Evolutionary conservation across 1,284 basidiomycete genomes (phyloP).

Genomic region (Moesziomyces sp.): DNA sequence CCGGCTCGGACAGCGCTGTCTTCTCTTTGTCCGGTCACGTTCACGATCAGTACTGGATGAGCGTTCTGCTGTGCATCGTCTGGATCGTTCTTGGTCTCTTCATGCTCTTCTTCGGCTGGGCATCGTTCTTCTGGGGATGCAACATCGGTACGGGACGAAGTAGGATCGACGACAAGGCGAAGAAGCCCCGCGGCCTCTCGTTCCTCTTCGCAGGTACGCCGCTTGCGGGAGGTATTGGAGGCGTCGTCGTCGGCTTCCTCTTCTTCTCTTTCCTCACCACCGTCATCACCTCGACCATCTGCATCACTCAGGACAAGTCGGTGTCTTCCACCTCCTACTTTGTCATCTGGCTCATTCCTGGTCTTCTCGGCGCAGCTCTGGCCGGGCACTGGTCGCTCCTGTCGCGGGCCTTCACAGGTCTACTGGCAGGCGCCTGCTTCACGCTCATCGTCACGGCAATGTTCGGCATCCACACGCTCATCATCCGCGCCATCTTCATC

Average conservation of each 20-base stretch:
- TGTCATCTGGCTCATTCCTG: constrained; percentile 53
- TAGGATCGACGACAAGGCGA: constrained; percentile 21
- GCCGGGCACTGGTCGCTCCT: constrained; percentile 46
- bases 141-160: constrained; percentile 15
- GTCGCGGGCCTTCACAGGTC: constrained; percentile 35
- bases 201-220: constrained; percentile 26
- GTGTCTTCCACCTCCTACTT: constrained; percentile 43
- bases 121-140: constrained; percentile 57
- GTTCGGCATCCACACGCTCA: constrained; percentile 59
- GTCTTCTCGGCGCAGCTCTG: constrained; percentile 49
- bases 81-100: constrained; percentile 52
- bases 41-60: constrained; percentile 37
- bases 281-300: constrained; percentile 45
- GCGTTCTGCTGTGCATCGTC: constrained; percentile 49
- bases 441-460: constrained; percentile 56
- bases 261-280: constrained; percentile 50
- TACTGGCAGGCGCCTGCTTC: constrained; percentile 43
- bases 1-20: background rate
- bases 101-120: constrained; percentile 58
- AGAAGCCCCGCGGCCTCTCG: constrained; percentile 2
- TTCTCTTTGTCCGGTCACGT: constrained; percentile 35
- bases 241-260: constrained; percentile 51
- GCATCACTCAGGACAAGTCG: constrained; percentile 18
- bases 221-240: constrained; percentile 54
- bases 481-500: constrained; percentile 54